Percentiles rank a stretch among this genome's conserved stretches.
Conservation (phyloP, 2,329 filamentous ascomycete species). For the Phyllosticta paracitricarpa region DNA sequence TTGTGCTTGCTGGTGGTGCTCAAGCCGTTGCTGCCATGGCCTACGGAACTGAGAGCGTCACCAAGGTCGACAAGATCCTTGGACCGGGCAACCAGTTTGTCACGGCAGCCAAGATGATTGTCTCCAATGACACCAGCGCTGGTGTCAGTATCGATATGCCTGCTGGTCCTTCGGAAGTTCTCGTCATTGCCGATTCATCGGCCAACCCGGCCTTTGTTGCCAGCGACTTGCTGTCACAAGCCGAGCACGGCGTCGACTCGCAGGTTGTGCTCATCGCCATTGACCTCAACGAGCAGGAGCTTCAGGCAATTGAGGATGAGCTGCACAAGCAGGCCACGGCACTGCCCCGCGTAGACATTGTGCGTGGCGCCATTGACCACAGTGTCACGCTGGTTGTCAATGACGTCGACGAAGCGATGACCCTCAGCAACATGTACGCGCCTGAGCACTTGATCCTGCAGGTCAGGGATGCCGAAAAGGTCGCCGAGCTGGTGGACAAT, state of each 20-base stretch:
- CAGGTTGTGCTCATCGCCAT: slow-evolving; percentile 89
- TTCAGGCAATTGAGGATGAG: slow-evolving; percentile 82
- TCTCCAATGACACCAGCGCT: slow-evolving; percentile 93
- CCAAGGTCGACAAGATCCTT: slow-evolving; percentile 97
- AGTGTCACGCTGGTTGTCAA: slow-evolving; percentile 74
- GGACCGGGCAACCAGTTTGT: slow-evolving; percentile 98
- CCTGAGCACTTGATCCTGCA: slow-evolving; percentile 96
- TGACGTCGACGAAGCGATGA: slow-evolving; percentile 66
- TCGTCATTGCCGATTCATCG: slow-evolving; percentile 84
- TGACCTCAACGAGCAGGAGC: slow-evolving; percentile 60
- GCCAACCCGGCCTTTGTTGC: slow-evolving; percentile 92
- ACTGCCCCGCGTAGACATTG: slow-evolving; percentile 84
- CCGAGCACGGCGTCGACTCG: slow-evolving; percentile 92
- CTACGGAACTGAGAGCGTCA: slow-evolving; percentile 88
- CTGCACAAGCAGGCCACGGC: slow-evolving; percentile 78
- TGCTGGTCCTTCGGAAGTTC: slow-evolving; percentile 87
- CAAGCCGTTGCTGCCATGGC: slow-evolving; percentile 95
- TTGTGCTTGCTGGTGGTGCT: slow-evolving; percentile 88
- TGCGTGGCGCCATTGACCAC: slow-evolving; percentile 80
- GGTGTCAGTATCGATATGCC: slow-evolving; percentile 98
- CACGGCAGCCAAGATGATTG: slow-evolving; percentile 96
- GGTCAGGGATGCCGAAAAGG: slow-evolving; percentile 62
- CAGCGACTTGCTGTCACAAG: slow-evolving; percentile 87
- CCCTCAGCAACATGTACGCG: slow-evolving; percentile 85
- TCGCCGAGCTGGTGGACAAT: slow-evolving; percentile 75